Evolutionary conservation across 768 basidiomycete species (phyloP).

Genomic region (Mycena vulgaris): DNA sequence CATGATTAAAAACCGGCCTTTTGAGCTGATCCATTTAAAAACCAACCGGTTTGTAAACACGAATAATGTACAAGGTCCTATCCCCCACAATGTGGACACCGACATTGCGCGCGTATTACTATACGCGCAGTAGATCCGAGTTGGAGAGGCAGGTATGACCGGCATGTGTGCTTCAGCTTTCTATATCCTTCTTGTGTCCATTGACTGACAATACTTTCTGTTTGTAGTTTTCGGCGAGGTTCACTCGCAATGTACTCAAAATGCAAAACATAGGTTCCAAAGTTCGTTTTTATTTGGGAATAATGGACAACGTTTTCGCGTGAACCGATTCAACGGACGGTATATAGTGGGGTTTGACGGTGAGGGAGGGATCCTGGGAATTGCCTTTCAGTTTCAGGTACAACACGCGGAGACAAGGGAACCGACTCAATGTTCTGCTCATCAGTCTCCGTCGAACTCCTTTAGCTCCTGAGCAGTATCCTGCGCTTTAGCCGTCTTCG

Average conservation of each 20-base stretch:
- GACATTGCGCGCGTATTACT: too few relatives aligned
- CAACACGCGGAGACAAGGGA: constrained; percentile 1
- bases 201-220: too few relatives aligned
- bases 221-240: too few relatives aligned
- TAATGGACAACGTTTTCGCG: background rate
- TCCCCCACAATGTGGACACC: too few relatives aligned
- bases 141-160: too few relatives aligned
- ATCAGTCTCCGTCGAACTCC: background rate
- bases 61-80: too few relatives aligned
- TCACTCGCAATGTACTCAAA: constrained; percentile 5
- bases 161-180: too few relatives aligned
- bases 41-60: too few relatives aligned
- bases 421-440: constrained; percentile 4
- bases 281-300: constrained; percentile 2
- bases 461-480: background rate
- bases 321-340: constrained; percentile 1
- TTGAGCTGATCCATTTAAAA: too few relatives aligned
- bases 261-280: constrained; percentile 1
- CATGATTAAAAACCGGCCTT: too few relatives aligned
- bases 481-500: constrained; percentile 2
- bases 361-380: background rate
- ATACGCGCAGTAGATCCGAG: too few relatives aligned
- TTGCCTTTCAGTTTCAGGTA: constrained; percentile 8
- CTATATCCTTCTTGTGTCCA: too few relatives aligned
- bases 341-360: constrained; percentile 6